Percentiles rank a stretch among this genome's conserved stretches.
These are phyloP conservation scores for Penicillium sp. DNA, from an alignment of 2,329 filamentous ascomycete genomes.

Conservation along the genomic window DNA sequence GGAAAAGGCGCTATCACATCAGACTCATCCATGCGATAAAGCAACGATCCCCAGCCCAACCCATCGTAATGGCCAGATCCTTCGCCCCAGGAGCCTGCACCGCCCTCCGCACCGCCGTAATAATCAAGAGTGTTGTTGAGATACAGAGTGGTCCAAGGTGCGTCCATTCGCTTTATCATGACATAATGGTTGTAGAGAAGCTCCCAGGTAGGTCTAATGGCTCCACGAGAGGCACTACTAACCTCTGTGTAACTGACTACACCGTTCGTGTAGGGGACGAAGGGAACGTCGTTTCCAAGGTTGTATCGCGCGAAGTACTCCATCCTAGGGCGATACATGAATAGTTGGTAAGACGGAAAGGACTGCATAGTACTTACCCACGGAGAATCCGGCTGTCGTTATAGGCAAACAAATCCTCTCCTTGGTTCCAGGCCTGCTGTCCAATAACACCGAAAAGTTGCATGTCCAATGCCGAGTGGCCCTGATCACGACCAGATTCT, in stretches of 20 bases:
- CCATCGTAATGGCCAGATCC: neutral
- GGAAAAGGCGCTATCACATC: neutral
- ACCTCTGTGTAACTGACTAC: conserved; percentile 12
- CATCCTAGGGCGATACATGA: conserved; percentile 3
- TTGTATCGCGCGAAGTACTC: conserved; percentile 22
- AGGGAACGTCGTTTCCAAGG: conserved; percentile 17
- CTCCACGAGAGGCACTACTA: conserved; percentile 13
- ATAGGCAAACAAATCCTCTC: conserved; percentile 8
- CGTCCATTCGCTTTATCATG: conserved; percentile 12
- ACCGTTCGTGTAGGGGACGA: conserved; percentile 15
- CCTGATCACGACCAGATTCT: conserved; percentile 8
- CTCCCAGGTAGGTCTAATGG: conserved; percentile 15
- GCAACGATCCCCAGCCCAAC: neutral
- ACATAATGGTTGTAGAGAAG: conserved; percentile 19
- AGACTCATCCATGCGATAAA: neutral
- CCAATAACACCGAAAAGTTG: conserved; percentile 7
- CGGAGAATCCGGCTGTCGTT: conserved; percentile 5
- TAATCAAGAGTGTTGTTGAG: neutral
- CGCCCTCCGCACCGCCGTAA: conserved; percentile 1
- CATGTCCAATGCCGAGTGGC: conserved; percentile 6
- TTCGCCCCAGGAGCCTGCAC: neutral
- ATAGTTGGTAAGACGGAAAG: neutral
- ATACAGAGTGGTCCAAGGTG: conserved; percentile 17
- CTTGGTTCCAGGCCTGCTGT: conserved; percentile 7
- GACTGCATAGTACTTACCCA: conserved; percentile 1